These are phyloP conservation scores for Gonium pectorale DNA, from an alignment of 139 green algal genomes.

Conservation along the genomic window DNA sequence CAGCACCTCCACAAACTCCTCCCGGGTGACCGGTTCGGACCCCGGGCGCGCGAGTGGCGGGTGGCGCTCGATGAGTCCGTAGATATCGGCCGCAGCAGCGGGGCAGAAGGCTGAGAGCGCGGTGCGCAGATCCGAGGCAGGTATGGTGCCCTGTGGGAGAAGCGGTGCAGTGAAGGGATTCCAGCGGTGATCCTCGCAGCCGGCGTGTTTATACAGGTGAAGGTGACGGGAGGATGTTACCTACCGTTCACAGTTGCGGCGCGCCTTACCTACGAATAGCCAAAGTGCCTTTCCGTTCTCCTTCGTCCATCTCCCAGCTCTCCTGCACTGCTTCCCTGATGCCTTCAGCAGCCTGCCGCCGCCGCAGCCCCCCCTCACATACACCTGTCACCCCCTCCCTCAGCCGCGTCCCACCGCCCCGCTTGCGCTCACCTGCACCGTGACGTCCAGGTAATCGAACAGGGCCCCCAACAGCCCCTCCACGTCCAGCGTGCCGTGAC, in stretches of 20 bases:
- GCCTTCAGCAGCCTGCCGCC: too few species aligned
- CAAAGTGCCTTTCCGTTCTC: too few species aligned
- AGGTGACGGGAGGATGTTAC: too few species aligned
- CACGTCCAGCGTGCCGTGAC: conserved; percentile 38
- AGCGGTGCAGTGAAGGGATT: too few species aligned
- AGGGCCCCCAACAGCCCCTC: conserved; percentile 37
- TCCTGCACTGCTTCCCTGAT: too few species aligned
- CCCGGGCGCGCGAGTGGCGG: not conserved
- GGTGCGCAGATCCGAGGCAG: conserved; percentile 2
- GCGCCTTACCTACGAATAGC: too few species aligned
- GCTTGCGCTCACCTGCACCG: not conserved
- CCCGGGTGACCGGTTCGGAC: not conserved
- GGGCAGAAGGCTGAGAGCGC: conserved; percentile 19
- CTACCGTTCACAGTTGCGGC: too few species aligned
- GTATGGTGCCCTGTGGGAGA: not conserved
- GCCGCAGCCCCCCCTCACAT: too few species aligned
- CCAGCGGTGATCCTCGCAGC: too few species aligned
- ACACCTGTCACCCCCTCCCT: too few species aligned
- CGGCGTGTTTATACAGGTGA: too few species aligned
- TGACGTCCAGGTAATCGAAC: conserved; percentile 32
- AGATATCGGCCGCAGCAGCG: not conserved
- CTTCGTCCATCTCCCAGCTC: too few species aligned
- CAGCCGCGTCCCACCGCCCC: not conserved
- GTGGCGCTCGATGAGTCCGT: not conserved
- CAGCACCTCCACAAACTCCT: conserved; percentile 32